Base-by-base conservation (phyloP, 331 rosid genomes). In the Rosa hybrid region DNA sequence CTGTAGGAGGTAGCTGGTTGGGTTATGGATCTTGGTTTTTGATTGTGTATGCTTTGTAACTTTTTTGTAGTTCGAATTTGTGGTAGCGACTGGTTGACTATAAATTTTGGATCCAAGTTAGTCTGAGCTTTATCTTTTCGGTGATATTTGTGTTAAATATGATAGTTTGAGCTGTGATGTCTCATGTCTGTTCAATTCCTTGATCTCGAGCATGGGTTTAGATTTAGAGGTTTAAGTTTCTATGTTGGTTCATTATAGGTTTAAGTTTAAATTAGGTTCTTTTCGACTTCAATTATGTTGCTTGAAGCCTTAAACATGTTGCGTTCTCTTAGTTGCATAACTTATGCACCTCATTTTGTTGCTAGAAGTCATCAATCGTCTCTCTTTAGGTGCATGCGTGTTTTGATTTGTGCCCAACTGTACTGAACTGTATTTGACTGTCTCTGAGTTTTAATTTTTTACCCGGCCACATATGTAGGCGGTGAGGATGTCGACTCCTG, bases 401-500 rank as follows among this genome's bases (percentile, higher is more conserved):
- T 21, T 25, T 79, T 5, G 48, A 27, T 45, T 20, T 59, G 13
- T 64, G 25, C 17, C 39, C 20, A 16, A 46, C 1, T 81, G 41
- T 71, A 12, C 62, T 56, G 48, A 77, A 60, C 39, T 20, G 60
- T 51, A 50, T 70, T 23, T 80, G 64, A 77, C 56, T 59, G 20
- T 71, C 68, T 51, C 53, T 49, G 30, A 78, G 64, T 78, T 2
- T 20, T 71, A 4, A 21, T 76, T 42, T 70, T 74, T 80, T 44
- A 9, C 63, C 23, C 81, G 82, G 45, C 46, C 34, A 70, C n/a
- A 59, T 74, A 41, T 81, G 60, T 74, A 90, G 97, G 94, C 86
- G 89, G 96, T 85, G 90, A 90, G 88, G 89, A 93, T 96, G 99
- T 90, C 96, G 51, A 96, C 98, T 83, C 98, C 98, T 69, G 67